These are phyloP conservation scores for Fusarium succisae DNA, from an alignment of 2,329 filamentous ascomycete genomes.

Conservation along the genomic window DNA sequence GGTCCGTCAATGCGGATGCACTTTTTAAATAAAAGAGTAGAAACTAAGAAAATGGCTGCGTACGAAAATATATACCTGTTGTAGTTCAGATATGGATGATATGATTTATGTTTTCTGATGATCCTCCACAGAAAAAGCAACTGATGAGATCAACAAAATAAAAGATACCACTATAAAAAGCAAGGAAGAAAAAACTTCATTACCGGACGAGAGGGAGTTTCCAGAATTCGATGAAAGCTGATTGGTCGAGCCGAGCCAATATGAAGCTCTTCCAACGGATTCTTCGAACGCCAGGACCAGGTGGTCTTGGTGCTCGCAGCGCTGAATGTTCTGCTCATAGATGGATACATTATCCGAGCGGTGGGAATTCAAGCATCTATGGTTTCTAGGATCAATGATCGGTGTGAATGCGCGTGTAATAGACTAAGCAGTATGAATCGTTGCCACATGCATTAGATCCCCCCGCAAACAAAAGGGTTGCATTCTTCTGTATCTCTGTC, in stretches of 20 bases:
- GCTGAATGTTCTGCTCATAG: slow-evolving; percentile 21
- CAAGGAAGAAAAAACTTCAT: slow-evolving; percentile 16
- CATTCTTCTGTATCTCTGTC: neutral
- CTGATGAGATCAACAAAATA: slow-evolving; percentile 14
- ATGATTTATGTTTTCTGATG: neutral
- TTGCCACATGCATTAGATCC: slow-evolving; percentile 26
- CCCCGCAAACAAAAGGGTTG: slow-evolving; percentile 3
- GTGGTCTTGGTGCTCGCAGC: slow-evolving; percentile 8
- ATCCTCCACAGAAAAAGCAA: slow-evolving; percentile 10
- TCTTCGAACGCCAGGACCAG: slow-evolving; percentile 22
- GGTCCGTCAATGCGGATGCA: slow-evolving; percentile 13
- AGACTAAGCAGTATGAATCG: slow-evolving; percentile 24
- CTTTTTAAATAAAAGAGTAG: neutral
- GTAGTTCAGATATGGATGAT: slow-evolving; percentile 3
- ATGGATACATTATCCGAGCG: slow-evolving; percentile 26
- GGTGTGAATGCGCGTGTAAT: slow-evolving; percentile 30
- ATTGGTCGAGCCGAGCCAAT: slow-evolving; percentile 18
- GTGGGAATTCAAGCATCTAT: slow-evolving; percentile 15
- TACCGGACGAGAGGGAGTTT: slow-evolving; percentile 18
- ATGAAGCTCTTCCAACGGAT: slow-evolving; percentile 30
- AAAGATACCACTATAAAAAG: slow-evolving; percentile 17
- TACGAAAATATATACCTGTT: neutral
- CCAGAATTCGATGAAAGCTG: slow-evolving; percentile 28
- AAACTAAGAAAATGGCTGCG: neutral
- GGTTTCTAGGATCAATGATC: slow-evolving; percentile 26